Conservation (phyloP, 441 rosid species). For the Theobroma grandiflorum region DNA sequence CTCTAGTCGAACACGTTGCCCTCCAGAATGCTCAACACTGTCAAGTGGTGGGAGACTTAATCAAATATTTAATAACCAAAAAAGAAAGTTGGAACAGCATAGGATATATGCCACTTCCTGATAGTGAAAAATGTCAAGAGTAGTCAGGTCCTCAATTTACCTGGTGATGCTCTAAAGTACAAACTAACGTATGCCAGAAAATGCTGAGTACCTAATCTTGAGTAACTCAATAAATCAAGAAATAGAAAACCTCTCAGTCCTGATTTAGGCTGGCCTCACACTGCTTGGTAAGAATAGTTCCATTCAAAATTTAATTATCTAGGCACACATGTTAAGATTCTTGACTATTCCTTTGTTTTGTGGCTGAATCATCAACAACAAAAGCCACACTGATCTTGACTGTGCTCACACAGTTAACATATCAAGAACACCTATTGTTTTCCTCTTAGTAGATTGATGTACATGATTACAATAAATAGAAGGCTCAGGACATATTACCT, state of each 20-base stretch:
- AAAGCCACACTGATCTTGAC: not conserved
- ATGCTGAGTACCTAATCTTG: not conserved
- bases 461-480: conserved; percentile 14
- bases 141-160: not conserved
- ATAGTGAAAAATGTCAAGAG: not conserved
- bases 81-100: not conserved
- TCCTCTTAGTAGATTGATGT: conserved; percentile 22
- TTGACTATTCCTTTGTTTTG: conserved; percentile 7
- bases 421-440: not conserved
- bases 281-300: not conserved
- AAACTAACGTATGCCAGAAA: not conserved
- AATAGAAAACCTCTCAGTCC: not conserved
- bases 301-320: not conserved
- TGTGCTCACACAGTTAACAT: conserved; percentile 2
- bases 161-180: not conserved
- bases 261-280: not conserved
- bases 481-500: conserved; percentile 57
- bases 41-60: conserved; percentile 31
- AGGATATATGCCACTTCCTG: not conserved
- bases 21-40: conserved; percentile 93
- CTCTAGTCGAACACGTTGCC: conserved; percentile 85
- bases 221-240: not conserved
- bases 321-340: not conserved
- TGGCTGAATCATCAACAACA: conserved; percentile 5
- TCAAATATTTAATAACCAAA: not conserved